phyloP scores from a whole-genome alignment of 2,329 filamentous ascomycete species.

The Zasmidium citrigriseum region DNA sequence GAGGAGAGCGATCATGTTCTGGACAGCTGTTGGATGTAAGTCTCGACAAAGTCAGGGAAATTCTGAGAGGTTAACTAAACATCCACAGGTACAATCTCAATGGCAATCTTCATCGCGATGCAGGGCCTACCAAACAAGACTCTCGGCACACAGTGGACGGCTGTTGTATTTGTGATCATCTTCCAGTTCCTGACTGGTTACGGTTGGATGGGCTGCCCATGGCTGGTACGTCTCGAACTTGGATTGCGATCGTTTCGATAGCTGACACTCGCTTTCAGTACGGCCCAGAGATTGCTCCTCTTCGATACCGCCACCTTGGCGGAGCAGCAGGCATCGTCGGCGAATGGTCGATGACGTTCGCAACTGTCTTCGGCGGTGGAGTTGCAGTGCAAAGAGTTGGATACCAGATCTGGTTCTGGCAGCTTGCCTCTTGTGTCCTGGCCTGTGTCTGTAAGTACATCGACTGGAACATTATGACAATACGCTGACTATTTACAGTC shows the following conservation, averaged over 20 bases:
- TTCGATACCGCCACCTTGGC: slow-evolving; percentile 26
- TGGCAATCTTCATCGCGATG: slow-evolving; percentile 31
- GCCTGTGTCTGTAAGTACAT: neutral
- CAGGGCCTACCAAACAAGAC: slow-evolving; percentile 20
- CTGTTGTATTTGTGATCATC: slow-evolving; percentile 31
- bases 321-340: slow-evolving; percentile 39
- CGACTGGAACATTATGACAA: too few relatives aligned
- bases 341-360: slow-evolving; percentile 28
- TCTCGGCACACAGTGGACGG: slow-evolving; percentile 28
- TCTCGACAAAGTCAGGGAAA: slow-evolving; percentile 44
- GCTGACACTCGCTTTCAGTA: too few relatives aligned
- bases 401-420: slow-evolving; percentile 43
- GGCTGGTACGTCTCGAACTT: too few relatives aligned
- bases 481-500: neutral
- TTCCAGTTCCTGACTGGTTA: slow-evolving; percentile 33
- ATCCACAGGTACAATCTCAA: slow-evolving; percentile 18
- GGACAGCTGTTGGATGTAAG: slow-evolving; percentile 29
- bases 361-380: slow-evolving; percentile 23
- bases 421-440: slow-evolving; percentile 33
- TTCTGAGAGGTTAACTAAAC: neutral
- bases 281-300: slow-evolving; percentile 40
- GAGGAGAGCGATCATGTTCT: slow-evolving; percentile 33
- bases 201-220: slow-evolving; percentile 37
- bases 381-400: slow-evolving; percentile 38
- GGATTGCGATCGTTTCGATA: too few relatives aligned